These are phyloP conservation scores for Mycosphaerella sp. DNA, from an alignment of 2,329 filamentous ascomycete species.

Conservation along the genomic window DNA sequence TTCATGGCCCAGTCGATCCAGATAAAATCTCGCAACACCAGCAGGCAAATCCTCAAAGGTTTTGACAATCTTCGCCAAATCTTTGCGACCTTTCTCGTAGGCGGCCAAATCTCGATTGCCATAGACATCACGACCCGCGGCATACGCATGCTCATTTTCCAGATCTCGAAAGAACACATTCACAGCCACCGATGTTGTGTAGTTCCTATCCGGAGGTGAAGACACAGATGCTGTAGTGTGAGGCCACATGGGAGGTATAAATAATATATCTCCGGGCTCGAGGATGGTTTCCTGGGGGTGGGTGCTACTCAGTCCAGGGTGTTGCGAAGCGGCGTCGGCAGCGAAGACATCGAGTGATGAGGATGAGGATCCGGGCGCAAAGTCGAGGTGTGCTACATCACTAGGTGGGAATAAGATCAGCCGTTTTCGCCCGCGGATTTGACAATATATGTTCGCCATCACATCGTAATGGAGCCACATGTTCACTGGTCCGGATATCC, in stretches of 20 bases:
- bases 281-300: conserved; percentile 63
- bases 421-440: conserved; percentile 66
- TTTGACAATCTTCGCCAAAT: conserved; percentile 60
- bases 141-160: conserved; percentile 53
- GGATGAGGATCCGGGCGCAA: conserved; percentile 71
- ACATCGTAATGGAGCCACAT: conserved; percentile 94
- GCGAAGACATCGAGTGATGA: conserved; percentile 68
- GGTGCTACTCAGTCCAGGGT: conserved; percentile 33
- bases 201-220: background rate
- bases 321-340: conserved; percentile 10
- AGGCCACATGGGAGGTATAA: conserved; percentile 76
- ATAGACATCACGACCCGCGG: conserved; percentile 73
- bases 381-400: conserved; percentile 62
- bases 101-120: conserved; percentile 78
- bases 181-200: conserved; percentile 54
- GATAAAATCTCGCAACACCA: conserved; percentile 67
- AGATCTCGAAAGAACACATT: conserved; percentile 77
- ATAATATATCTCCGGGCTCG: conserved; percentile 67
- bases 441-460: conserved; percentile 80
- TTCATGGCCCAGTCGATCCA: conserved; percentile 65
- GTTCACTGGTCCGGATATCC: conserved; percentile 71
- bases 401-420: conserved; percentile 71
- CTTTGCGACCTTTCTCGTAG: conserved; percentile 73
- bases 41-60: conserved; percentile 59
- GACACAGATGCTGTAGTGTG: conserved; percentile 62